phyloP scores from a whole-genome alignment of 495 filamentous ascomycete species.

The Lichina pygmaea region DNA sequence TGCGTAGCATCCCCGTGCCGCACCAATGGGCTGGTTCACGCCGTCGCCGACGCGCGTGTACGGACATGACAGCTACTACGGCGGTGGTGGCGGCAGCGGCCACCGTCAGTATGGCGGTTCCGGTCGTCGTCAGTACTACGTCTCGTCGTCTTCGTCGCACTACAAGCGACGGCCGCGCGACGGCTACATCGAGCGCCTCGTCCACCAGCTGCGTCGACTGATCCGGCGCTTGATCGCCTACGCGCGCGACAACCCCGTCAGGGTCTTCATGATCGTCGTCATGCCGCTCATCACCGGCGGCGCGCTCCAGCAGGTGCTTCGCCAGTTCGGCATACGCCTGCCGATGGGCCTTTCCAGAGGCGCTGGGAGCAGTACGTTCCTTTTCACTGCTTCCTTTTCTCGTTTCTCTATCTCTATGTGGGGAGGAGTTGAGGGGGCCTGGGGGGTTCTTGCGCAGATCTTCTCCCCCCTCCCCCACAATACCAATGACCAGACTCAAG shows the following conservation, averaged over 20 bases:
- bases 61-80: not conserved
- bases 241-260: conserved; percentile 50
- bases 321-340: conserved; percentile 47
- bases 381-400: not conserved
- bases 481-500: too few species aligned
- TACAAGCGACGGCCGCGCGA: conserved; percentile 43
- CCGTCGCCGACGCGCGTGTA: not conserved
- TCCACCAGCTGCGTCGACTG: conserved; percentile 42
- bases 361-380: not conserved
- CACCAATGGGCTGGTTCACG: not conserved
- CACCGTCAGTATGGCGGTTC: too few species aligned
- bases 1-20: too few species aligned
- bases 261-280: conserved; percentile 62
- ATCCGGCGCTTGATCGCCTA: conserved; percentile 51
- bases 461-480: too few species aligned
- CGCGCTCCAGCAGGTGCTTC: conserved; percentile 40
- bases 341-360: conserved; percentile 17
- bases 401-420: not conserved
- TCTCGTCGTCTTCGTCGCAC: conserved; percentile 14
- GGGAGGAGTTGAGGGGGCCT: too few species aligned
- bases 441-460: too few species aligned
- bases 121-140: not conserved
- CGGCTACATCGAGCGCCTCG: conserved; percentile 42
- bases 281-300: conserved; percentile 66
- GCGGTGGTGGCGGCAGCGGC: not conserved